Evolutionary conservation across 768 basidiomycete genomes (phyloP), one percentile per base, ranked within the genome.

Genomic region (Leucogyrophana mollusca): DNA sequence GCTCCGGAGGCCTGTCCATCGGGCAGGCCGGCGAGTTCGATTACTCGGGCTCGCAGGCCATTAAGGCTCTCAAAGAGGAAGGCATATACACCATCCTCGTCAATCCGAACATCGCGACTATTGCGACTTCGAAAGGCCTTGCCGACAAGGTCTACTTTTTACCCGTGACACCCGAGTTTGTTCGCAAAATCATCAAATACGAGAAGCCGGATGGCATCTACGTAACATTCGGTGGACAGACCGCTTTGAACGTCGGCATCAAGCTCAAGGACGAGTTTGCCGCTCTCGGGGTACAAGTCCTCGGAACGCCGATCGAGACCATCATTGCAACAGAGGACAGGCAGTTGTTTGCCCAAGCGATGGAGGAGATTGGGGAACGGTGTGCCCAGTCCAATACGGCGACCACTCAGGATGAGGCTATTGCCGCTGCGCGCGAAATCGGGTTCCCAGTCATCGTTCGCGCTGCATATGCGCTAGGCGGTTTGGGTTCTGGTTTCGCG

Each of bases 131-230:
- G 39, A 94, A 94, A 58, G 94, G 96, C 51, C 82, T 99, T 41
- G 96, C 96, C 18, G 96, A 99, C 76, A 98, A 98, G 68, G 95
- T 99, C 40, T 99, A 98, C 75, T 99, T 98, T 80, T 79, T 99
- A 9, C 96, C 96, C 37, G 96, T 98, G 46, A 98, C 91, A 10
- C 91, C 94, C 50, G 96, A 99, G 52, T 98, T 96, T 57, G 94
- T 98, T 47, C 87, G 88, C 64, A 96, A 94, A 72, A 87, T 99
- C 71, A 96, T 99, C 78, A 87, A 93, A 70, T 96, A 90, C 72
- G 96, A 99, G 77, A 90, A 93, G 64, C 96, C 96, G 1, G 95
- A 98, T 59, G 96, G 96, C 40, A 99, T 98, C 62, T 98, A 98
- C 64, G 91, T 94, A 49, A 97, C 96, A 0, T 99, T 98, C 53